Conservation (phyloP, 495 filamentous ascomycete genomes). For the Sporormia fimetaria region DNA sequence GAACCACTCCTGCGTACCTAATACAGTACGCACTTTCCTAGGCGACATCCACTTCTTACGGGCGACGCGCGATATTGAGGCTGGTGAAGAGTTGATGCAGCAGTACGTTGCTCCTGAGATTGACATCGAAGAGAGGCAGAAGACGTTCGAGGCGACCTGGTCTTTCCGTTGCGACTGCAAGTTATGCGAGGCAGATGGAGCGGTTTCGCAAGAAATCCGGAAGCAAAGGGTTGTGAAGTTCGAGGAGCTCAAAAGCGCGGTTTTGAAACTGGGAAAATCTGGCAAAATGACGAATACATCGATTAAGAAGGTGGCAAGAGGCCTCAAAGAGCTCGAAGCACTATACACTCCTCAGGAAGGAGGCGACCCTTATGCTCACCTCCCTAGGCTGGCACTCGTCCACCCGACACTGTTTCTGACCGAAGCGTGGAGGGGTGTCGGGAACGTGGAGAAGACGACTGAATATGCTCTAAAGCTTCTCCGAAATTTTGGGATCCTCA, state of each 20-base stretch:
- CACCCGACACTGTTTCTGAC: constrained; percentile 36
- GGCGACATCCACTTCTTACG: constrained; percentile 50
- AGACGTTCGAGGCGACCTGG: constrained; percentile 10
- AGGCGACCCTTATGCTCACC: constrained; percentile 23
- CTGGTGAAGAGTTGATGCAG: constrained; percentile 40
- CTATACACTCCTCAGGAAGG: constrained; percentile 1
- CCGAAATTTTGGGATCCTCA: constrained; percentile 37
- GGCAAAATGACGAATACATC: constrained; percentile 9
- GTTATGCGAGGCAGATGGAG: constrained; percentile 8
- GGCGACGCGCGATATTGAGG: constrained; percentile 37
- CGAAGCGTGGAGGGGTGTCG: constrained; percentile 31
- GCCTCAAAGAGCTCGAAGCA: constrained; percentile 4
- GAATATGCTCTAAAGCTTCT: constrained; percentile 32
- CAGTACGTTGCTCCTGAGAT: constrained; percentile 14
- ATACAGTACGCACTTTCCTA: constrained; percentile 41
- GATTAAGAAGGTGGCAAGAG: constrained; percentile 16
- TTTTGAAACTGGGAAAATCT: constrained; percentile 5
- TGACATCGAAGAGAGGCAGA: constrained; percentile 10
- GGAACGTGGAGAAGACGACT: constrained; percentile 34
- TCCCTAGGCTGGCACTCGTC: constrained; percentile 36
- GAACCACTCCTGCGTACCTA: constrained; percentile 46
- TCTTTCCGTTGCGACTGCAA: constrained; percentile 15
- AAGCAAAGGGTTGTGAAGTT: constrained; percentile 5
- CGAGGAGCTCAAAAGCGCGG: constrained; percentile 11
- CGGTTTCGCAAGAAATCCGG: background rate